phyloP scores from a whole-genome alignment of 208 protist species.

The Leishmania aethiopica region DNA sequence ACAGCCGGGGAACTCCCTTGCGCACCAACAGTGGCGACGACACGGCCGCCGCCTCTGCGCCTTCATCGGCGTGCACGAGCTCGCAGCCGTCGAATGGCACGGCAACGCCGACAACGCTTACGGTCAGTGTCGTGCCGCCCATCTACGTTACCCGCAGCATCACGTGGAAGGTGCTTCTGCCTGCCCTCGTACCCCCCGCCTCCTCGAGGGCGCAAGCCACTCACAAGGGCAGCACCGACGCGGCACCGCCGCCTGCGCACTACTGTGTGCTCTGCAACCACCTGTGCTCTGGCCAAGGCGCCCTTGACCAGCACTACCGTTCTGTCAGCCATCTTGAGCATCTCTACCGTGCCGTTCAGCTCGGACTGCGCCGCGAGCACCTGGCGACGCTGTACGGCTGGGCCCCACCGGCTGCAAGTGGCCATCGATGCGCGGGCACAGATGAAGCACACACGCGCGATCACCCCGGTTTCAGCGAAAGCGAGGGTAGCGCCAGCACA shows the following conservation, averaged over 20 bases:
- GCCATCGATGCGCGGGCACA: background rate
- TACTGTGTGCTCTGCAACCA: slow-evolving; percentile 69
- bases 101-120: slow-evolving; percentile 7
- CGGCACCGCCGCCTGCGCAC: slow-evolving; percentile 1
- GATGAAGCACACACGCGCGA: background rate
- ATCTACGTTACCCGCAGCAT: slow-evolving; percentile 57
- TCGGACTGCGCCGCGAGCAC: slow-evolving; percentile 20
- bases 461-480: background rate
- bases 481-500: background rate
- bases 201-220: background rate
- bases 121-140: slow-evolving; percentile 47
- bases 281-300: slow-evolving; percentile 15
- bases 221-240: background rate
- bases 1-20: background rate
- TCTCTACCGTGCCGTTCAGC: slow-evolving; percentile 47
- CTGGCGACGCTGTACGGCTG: slow-evolving; percentile 17
- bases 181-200: slow-evolving; percentile 11
- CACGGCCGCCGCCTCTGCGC: background rate
- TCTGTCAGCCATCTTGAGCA: slow-evolving; percentile 48
- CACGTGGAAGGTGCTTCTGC: slow-evolving; percentile 61
- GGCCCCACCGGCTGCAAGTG: background rate
- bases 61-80: background rate
- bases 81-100: background rate
- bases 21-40: background rate
- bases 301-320: slow-evolving; percentile 47